A percentile compares a stretch with the other conserved stretches of the same genome.
These are phyloP conservation scores for Lactarius akahatsu DNA, from an alignment of 768 basidiomycete genomes.

Conservation along the genomic window DNA sequence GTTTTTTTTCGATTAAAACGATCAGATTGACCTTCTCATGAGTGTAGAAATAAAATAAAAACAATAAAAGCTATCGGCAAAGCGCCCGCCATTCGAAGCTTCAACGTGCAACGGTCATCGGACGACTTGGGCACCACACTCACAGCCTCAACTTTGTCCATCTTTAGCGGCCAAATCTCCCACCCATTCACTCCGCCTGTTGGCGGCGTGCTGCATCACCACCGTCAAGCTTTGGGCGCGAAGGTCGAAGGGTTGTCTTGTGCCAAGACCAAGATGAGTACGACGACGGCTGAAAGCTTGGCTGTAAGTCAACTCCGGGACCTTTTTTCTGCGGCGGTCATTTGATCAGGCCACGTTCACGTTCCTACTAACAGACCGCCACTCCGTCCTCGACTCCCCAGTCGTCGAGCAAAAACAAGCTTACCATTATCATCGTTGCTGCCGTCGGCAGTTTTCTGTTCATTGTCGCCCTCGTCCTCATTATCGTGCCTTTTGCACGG, in stretches of 20 bases:
- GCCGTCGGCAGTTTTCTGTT: constrained; percentile 25
- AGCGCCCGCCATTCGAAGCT: background rate
- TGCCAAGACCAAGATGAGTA: constrained; percentile 18
- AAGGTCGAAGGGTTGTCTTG: background rate
- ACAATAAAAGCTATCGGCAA: background rate
- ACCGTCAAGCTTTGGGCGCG: background rate
- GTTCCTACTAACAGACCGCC: constrained; percentile 7
- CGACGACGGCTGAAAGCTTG: constrained; percentile 6
- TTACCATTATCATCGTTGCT: constrained; percentile 23
- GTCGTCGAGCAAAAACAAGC: constrained; percentile 16
- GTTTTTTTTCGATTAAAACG: background rate
- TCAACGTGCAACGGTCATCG: background rate
- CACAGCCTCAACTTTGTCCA: constrained; percentile 3
- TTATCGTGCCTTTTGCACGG: constrained; percentile 24
- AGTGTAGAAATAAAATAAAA: background rate
- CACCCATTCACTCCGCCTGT: constrained; percentile 5
- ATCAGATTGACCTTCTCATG: background rate
- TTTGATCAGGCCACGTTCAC: constrained; percentile 24
- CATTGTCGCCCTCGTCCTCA: constrained; percentile 20
- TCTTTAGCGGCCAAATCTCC: background rate
- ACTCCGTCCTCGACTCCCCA: background rate
- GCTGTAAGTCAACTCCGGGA: constrained; percentile 12
- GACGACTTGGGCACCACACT: background rate
- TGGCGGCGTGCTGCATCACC: background rate
- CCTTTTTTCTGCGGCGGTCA: constrained; percentile 12